Evolutionary conservation across 805 yeast genomes (phyloP).

Genomic region (Helenozyma baotianmanensis): DNA sequence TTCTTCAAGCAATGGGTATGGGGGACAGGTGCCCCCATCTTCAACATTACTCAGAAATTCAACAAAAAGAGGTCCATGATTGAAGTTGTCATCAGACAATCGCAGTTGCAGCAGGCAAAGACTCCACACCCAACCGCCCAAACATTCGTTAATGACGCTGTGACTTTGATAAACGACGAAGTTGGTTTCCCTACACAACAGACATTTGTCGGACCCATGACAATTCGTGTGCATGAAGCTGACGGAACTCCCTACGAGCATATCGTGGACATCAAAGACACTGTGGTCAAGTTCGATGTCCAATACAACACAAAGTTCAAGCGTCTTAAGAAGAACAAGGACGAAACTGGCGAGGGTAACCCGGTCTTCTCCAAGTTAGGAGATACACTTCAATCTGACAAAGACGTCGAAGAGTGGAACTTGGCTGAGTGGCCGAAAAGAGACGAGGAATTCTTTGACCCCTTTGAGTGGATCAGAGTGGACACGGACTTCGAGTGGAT

Average conservation of each 20-base stretch:
- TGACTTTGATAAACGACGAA: constrained; percentile 39
- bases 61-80: constrained; percentile 91
- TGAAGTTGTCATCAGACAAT: constrained; percentile 91
- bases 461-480: constrained; percentile 96
- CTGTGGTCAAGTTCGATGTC: constrained; percentile 80
- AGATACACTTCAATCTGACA: constrained; percentile 59
- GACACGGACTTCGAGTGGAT: constrained; percentile 99
- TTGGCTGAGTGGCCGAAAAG: constrained; percentile 65
- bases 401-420: constrained; percentile 68
- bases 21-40: constrained; percentile 84
- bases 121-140: constrained; percentile 31
- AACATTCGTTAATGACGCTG: constrained; percentile 44
- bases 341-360: constrained; percentile 28
- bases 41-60: constrained; percentile 84
- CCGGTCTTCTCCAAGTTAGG: constrained; percentile 59
- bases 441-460: constrained; percentile 76
- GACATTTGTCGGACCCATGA: constrained; percentile 91
- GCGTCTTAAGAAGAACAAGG: constrained; percentile 62
- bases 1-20: constrained; percentile 94
- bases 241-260: constrained; percentile 99
- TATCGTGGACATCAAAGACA: constrained; percentile 85
- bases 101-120: constrained; percentile 61
- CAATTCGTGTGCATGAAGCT: constrained; percentile 94
- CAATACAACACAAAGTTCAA: constrained; percentile 94
- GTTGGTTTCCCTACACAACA: constrained; percentile 36